Conservation (phyloP, 2,329 filamentous ascomycete species). For the Ophiostoma montium region DNA sequence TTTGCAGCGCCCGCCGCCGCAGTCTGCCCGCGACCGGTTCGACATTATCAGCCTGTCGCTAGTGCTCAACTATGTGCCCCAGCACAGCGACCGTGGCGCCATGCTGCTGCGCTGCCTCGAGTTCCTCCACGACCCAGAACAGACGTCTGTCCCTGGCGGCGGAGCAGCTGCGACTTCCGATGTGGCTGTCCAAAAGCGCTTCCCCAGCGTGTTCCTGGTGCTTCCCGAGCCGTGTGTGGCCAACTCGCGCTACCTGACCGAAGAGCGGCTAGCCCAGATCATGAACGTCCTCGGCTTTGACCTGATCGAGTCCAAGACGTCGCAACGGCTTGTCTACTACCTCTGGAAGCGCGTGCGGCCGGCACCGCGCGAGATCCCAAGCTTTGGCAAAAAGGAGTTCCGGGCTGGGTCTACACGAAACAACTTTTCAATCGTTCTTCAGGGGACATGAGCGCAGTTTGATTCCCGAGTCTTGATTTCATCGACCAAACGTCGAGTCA, state of each 20-base stretch:
- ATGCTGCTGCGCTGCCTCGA: constrained; percentile 68
- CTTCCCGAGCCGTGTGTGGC: constrained; percentile 74
- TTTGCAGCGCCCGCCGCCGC: constrained; percentile 70
- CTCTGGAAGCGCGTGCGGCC: constrained; percentile 50
- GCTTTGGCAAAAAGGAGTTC: constrained; percentile 60
- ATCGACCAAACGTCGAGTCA: too few species aligned
- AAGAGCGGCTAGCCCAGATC: constrained; percentile 52
- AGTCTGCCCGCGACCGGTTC: constrained; percentile 48
- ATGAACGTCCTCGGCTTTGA: constrained; percentile 66
- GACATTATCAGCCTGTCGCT: constrained; percentile 85
- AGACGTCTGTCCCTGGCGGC: neutral
- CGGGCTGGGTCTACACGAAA: constrained; percentile 66
- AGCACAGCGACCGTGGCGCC: constrained; percentile 57
- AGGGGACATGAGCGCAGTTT: constrained; percentile 16
- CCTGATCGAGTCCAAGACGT: constrained; percentile 52
- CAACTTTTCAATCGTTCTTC: constrained; percentile 75
- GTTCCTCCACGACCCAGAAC: constrained; percentile 42
- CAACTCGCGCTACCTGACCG: constrained; percentile 83
- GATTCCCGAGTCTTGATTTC: too few species aligned
- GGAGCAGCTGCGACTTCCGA: constrained; percentile 7
- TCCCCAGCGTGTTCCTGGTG: constrained; percentile 74
- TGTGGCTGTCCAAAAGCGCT: constrained; percentile 16
- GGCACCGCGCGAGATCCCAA: constrained; percentile 13
- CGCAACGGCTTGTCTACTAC: constrained; percentile 75
- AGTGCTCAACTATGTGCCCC: constrained; percentile 87